These are phyloP conservation scores for Mortierella antarctica DNA, from an alignment of 192 early-diverging fungal species.

Conservation along the genomic window DNA sequence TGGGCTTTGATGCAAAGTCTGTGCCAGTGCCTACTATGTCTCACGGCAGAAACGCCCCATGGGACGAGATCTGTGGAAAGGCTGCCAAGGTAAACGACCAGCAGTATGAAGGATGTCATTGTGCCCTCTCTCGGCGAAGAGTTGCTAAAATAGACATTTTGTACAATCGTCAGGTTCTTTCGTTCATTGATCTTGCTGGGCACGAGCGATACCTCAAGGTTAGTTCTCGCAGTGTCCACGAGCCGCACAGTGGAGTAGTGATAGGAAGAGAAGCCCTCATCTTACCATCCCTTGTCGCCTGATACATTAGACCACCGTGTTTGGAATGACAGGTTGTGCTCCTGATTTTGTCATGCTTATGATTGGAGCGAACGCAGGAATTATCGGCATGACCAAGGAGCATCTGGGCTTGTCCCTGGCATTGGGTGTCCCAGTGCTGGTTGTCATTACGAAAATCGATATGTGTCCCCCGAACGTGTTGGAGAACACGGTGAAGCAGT, in stretches of 20 bases:
- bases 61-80: conserved; percentile 84
- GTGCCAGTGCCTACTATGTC: conserved; percentile 61
- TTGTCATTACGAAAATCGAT: conserved; percentile 95
- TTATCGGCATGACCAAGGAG: conserved; percentile 95
- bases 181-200: conserved; percentile 83
- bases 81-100: conserved; percentile 76
- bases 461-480: conserved; percentile 91
- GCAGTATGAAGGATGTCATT: background rate
- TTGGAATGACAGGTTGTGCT: conserved; percentile 92
- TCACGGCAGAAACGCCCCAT: conserved; percentile 72
- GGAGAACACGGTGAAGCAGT: conserved; percentile 84
- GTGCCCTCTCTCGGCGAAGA: background rate
- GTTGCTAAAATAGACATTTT: background rate
- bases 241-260: background rate
- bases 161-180: conserved; percentile 21
- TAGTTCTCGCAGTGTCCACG: background rate
- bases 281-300: background rate
- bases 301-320: conserved; percentile 82
- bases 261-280: background rate
- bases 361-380: conserved; percentile 86
- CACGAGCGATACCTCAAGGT: conserved; percentile 95
- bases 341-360: conserved; percentile 96
- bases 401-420: conserved; percentile 92
- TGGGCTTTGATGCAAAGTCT: conserved; percentile 86
- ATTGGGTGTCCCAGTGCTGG: conserved; percentile 87